Evolutionary conservation across 2,329 filamentous ascomycete genomes (phyloP).

Genomic region (Cercospora zeae-maydis): DNA sequence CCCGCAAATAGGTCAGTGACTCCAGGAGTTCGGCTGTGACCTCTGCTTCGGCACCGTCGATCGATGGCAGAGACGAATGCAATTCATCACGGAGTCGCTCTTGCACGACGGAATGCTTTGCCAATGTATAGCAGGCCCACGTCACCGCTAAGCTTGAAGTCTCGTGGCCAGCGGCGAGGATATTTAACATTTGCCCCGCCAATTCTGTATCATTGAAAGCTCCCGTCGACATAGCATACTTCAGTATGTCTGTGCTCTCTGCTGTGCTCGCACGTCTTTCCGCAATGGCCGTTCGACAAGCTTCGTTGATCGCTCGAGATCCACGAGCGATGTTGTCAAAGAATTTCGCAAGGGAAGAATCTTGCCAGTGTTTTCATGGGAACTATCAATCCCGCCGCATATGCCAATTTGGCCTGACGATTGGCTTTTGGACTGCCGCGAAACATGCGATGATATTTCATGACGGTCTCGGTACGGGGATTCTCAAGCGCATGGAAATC

Average conservation of each 20-base stretch:
- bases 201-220: conserved; percentile 49
- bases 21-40: not conserved
- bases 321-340: not conserved
- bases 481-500: conserved; percentile 10
- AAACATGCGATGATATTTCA: conserved; percentile 7
- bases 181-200: conserved; percentile 53
- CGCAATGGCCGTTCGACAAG: not conserved
- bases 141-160: conserved; percentile 70
- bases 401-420: not conserved
- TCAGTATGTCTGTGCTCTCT: conserved; percentile 3
- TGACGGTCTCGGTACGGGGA: not conserved
- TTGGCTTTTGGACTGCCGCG: not conserved
- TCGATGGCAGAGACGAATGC: not conserved
- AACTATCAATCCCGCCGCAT: not conserved
- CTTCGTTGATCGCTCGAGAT: not conserved
- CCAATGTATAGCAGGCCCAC: conserved; percentile 69
- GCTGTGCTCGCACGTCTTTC: not conserved
- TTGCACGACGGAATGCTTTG: conserved; percentile 26
- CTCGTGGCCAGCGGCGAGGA: conserved; percentile 61
- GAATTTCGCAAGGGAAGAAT: not conserved
- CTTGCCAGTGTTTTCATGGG: not conserved
- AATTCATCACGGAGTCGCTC: conserved; percentile 1
- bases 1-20: not conserved
- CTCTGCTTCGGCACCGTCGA: not conserved
- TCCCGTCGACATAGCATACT: not conserved